Base-by-base conservation (phyloP, 306 rosid species). In the Calophaca sinica region DNA sequence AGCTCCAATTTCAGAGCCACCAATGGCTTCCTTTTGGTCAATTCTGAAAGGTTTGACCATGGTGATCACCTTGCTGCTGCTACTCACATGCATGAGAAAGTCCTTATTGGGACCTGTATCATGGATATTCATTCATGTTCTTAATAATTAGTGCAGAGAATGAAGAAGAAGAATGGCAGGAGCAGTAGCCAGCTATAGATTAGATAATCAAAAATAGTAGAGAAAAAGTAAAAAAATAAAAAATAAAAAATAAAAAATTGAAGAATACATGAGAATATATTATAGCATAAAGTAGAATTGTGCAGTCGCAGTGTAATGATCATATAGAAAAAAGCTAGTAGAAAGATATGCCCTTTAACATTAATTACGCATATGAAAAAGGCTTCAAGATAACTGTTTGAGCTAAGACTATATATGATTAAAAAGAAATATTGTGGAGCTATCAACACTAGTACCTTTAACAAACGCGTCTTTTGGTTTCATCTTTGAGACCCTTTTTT, bases 401-500 rank as follows among this genome's bases (percentile, higher is more conserved):
- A 70, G 73, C 9, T 32, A 57, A 29, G 58, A 76, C 65, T 13
- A 13, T 15, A 28, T 31, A 35, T 29, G 36, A 57, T 9, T 42
- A 75, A 62, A 58, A 51, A 50, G 39, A 35, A 44, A 45, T 54
- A 28, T 63, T 45, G 52, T 69, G 6, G 10, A 53, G 61, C 51
- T 61, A 74, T 85, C n/a, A 72, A 73, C 54, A 55, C 52, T 48
- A 64, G 68, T 87, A 87, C 94, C 94, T 86, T 72, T 77, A 36
- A 33, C 63, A 81, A 87, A 80, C 49, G 75, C 73, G 70, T 61
- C 89, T 67, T 72, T 82, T 70, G 86, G 81, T 83, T 74, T 89
- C 89, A 84, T 87, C 73, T 62, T 55, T 80, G 66, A 67, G 85
- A 54, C 75, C 29, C 44, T 13, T 74, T 62, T 71, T 8, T 49